These are phyloP conservation scores for Penicillium paneum DNA, from an alignment of 2,329 filamentous ascomycete genomes.

Conservation along the genomic window DNA sequence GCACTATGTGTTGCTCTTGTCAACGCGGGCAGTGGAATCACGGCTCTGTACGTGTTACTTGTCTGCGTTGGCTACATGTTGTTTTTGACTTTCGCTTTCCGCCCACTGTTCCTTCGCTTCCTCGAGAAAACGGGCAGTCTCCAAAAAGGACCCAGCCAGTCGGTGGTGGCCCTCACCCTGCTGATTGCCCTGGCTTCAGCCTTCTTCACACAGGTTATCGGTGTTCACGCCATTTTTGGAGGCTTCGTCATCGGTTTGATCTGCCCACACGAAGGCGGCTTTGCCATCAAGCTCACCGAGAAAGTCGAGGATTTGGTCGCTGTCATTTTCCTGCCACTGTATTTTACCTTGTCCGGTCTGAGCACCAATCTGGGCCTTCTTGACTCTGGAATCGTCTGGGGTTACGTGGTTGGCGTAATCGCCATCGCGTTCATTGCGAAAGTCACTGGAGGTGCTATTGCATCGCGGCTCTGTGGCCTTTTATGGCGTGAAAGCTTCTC, in stretches of 20 bases:
- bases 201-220: constrained; percentile 88
- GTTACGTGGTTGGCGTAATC: constrained; percentile 80
- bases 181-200: constrained; percentile 73
- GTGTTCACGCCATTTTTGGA: constrained; percentile 91
- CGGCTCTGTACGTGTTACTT: constrained; percentile 80
- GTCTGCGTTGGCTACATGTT: constrained; percentile 71
- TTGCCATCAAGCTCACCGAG: constrained; percentile 85
- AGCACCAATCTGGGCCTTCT: constrained; percentile 84
- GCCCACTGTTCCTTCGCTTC: constrained; percentile 71
- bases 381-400: constrained; percentile 79
- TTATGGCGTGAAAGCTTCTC: constrained; percentile 87
- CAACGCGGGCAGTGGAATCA: constrained; percentile 77
- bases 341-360: constrained; percentile 88
- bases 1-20: constrained; percentile 91
- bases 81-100: constrained; percentile 69
- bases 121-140: constrained; percentile 72
- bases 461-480: constrained; percentile 70
- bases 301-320: constrained; percentile 91
- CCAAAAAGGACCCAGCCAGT: constrained; percentile 83
- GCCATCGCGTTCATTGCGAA: constrained; percentile 80
- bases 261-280: constrained; percentile 83
- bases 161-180: constrained; percentile 77
- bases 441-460: constrained; percentile 75
- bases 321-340: constrained; percentile 80
- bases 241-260: constrained; percentile 87